Evolutionary conservation across 495 filamentous ascomycete species (phyloP).

Genomic region (Xylaria longipes): DNA sequence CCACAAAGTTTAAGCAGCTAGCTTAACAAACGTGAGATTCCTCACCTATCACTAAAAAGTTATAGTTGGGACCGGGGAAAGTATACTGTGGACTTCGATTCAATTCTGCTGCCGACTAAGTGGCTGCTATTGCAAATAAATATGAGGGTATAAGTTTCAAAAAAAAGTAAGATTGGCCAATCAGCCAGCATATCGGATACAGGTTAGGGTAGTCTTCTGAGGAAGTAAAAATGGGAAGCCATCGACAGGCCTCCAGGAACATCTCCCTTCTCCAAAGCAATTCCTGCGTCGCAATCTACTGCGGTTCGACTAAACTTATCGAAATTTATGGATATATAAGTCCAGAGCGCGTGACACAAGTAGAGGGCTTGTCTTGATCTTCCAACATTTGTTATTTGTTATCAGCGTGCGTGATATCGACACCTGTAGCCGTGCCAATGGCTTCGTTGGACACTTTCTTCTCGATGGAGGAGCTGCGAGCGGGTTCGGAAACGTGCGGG

Average conservation of each 20-base stretch:
- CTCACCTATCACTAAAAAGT: neutral
- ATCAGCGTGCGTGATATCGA: neutral
- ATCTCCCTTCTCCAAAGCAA: neutral
- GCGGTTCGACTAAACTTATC: neutral
- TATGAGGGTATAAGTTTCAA: constrained; percentile 17
- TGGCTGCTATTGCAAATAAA: constrained; percentile 6
- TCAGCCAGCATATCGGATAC: neutral
- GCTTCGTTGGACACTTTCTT: neutral
- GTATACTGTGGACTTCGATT: neutral
- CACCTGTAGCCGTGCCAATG: constrained; percentile 5
- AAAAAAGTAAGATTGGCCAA: neutral
- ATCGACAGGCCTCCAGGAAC: neutral
- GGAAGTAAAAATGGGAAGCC: neutral
- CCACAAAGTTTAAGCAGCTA: neutral
- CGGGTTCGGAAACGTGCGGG: neutral
- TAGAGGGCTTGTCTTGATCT: neutral
- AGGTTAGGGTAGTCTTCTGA: neutral
- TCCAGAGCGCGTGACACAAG: neutral
- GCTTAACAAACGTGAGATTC: neutral
- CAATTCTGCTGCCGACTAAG: neutral
- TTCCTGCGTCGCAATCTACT: neutral
- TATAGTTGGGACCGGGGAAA: neutral
- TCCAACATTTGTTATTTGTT: neutral
- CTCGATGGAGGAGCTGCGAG: constrained; percentile 12
- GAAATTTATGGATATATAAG: neutral